phyloP scores from a whole-genome alignment of 768 basidiomycete genomes.

The Serendipita sp. region DNA sequence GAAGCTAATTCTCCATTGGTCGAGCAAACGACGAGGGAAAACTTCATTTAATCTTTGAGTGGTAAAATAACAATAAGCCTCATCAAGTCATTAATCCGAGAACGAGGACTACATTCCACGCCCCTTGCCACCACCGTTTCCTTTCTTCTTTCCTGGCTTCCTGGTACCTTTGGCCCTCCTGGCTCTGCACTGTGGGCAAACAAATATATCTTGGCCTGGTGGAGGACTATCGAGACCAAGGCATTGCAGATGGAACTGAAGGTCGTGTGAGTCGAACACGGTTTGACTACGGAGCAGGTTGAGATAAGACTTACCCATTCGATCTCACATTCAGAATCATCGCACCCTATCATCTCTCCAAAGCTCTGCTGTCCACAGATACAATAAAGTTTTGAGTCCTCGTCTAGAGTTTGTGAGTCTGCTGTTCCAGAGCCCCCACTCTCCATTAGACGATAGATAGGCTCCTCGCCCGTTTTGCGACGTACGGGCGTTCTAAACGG shows the following conservation, averaged over 20 bases:
- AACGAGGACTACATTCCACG: not conserved
- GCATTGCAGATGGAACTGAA: conserved; percentile 70
- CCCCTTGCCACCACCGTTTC: not conserved
- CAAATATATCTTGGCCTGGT: not conserved
- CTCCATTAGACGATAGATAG: not conserved
- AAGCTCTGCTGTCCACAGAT: conserved; percentile 71
- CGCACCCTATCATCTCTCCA: conserved; percentile 92
- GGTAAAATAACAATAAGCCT: too few species aligned
- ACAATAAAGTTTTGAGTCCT: conserved; percentile 58
- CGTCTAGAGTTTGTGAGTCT: conserved; percentile 16
- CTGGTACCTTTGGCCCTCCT: not conserved
- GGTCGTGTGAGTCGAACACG: not conserved
- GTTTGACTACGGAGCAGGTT: not conserved
- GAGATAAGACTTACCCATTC: conserved; percentile 62
- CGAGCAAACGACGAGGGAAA: too few species aligned
- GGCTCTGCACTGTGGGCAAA: not conserved
- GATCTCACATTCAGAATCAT: conserved; percentile 56
- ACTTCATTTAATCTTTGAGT: too few species aligned
- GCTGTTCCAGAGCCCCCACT: not conserved
- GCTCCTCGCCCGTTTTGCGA: not conserved
- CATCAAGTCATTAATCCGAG: too few species aligned
- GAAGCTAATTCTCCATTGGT: too few species aligned
- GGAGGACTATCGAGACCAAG: conserved; percentile 51
- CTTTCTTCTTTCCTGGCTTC: not conserved
- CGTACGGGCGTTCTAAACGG: not conserved